Evolutionary conservation across 108 stramenopile genomes (phyloP), one percentile per base, ranked within the genome.

Genomic region (Seminavis robusta): DNA sequence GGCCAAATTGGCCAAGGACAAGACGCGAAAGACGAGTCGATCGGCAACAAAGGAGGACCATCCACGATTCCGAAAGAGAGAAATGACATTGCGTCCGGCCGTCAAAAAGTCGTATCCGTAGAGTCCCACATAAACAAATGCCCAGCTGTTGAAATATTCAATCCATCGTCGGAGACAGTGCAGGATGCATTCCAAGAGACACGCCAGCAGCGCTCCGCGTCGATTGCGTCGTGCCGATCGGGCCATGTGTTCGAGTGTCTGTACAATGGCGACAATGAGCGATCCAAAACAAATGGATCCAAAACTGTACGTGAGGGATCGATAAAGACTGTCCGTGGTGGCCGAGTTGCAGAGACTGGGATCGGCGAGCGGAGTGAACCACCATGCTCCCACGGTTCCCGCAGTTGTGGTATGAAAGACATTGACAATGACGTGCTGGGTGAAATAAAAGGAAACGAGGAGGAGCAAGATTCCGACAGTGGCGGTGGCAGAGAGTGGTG

Each of bases 351-450:
- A 84, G 32, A 71, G 66, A 27, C 76, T 40, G 3, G 31, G 38
- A 0, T 59, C 77, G 4, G 67, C 67, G 44, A 79, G 44, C 0
- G 88, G 79, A 16, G 63, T 54, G 57, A 84, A 83, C 95, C 95
- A 96, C 91, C 91, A 96, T 21, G 85, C 79, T 4, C 82, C 86
- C 17, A 93, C 88, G 24, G 88, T 79, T 9, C 91, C 93, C 6
- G 90, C 86, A 1, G 86, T 82, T 7, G 92, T 87, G 24, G 63
- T 63, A 54, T 88, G 90, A 5, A 94, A 75, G 23, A 76, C 63
- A 71, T 94, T 94, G 56, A 80, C 77, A 48, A 90, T 77, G 4
- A 90, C 89, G 47, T 85, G 79, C 17, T 41, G 49, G 8, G 80
- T 77, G 90, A 89, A 94, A 50, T 83, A 83, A 37, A 71, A 85